Base-by-base conservation (phyloP, 2,329 filamentous ascomycete genomes). In the Talaromyces sp. region DNA sequence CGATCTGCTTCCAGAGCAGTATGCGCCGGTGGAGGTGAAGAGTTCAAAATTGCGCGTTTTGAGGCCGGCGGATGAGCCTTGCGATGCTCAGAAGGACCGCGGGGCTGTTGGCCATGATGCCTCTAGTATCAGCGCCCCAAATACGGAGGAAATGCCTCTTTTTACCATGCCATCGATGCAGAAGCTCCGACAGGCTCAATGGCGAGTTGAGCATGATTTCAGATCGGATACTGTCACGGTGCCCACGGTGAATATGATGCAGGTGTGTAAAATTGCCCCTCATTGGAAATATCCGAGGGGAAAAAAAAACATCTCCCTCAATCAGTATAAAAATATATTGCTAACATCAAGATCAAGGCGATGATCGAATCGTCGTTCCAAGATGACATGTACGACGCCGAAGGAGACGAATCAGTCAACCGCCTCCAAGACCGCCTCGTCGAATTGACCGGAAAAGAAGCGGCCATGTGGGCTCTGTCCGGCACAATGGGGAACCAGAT, bases 401-500 rank as follows among this genome's bases (percentile, higher is more conserved):
- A 66, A n/a, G 66, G 67, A 26, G 69, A 71, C 27, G 52, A 56
- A 11, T 66, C 66, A 4, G 69, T 71, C 13, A 70, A 65, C 10
- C 61, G 63, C 6, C 69, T 75, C 26, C 67, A 76, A 60, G 60
- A 67, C 19, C 67, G 69, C 27, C 63, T 76, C 38, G 65, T 68
- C 4, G 63, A 64, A 19, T 57, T 75, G 1, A 71, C 71, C 1
- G 73, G 73, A 26, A 71, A 71, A 58, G 71, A 75, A 56, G 70
- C 68, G 10, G 69, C 68, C 1, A 63, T 76, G 3, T 73, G 72
- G 60, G 67, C 70, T 24, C 58, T 73, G 17, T 75, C 74, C 7
- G 71, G 74, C 2, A 77, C 73, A n/a, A 73, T 74, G 73, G 72
- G 73, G n/a, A 77, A 77, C 60, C 73, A 76, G 64, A 69, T 77